These are phyloP conservation scores for Trypanosoma melophagium DNA, from an alignment of 208 protist genomes.

Conservation along the genomic window DNA sequence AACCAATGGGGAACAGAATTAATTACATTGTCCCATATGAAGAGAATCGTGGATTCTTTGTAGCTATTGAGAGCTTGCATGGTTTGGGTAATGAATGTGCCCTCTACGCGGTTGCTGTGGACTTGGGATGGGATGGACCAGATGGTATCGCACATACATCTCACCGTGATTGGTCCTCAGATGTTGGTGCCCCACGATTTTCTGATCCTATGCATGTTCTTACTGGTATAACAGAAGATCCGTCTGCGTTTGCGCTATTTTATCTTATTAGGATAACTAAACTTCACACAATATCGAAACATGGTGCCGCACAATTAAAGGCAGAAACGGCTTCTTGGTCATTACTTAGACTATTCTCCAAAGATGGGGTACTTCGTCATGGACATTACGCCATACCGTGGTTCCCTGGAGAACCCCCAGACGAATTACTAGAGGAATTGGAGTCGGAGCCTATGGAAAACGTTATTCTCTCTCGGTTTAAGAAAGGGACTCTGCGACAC, in stretches of 20 bases:
- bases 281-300: conserved; percentile 15
- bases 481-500: conserved; percentile 37
- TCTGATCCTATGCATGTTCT: conserved; percentile 59
- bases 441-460: conserved; percentile 42
- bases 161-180: conserved; percentile 43
- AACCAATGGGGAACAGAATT: conserved; percentile 36
- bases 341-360: conserved; percentile 56
- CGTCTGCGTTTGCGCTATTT: conserved; percentile 34
- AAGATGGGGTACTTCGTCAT: conserved; percentile 45
- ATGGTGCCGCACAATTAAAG: conserved; percentile 12
- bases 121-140: conserved; percentile 35
- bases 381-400: conserved; percentile 60
- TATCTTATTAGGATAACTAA: conserved; percentile 63
- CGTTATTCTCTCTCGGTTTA: conserved; percentile 38
- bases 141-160: conserved; percentile 17
- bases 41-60: conserved; percentile 52
- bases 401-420: conserved; percentile 35
- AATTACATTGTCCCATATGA: conserved; percentile 48
- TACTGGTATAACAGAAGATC: conserved; percentile 29
- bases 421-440: conserved; percentile 38
- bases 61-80: conserved; percentile 52
- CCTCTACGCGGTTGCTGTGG: conserved; percentile 40
- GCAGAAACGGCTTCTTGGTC: conserved; percentile 57
- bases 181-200: conserved; percentile 55
- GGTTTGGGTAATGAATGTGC: conserved; percentile 29